A percentile compares a stretch with the other conserved stretches of the same genome.
Evolutionary conservation across 1,139 yeast genomes (phyloP).

Genomic region (Candida labiduridarum): DNA sequence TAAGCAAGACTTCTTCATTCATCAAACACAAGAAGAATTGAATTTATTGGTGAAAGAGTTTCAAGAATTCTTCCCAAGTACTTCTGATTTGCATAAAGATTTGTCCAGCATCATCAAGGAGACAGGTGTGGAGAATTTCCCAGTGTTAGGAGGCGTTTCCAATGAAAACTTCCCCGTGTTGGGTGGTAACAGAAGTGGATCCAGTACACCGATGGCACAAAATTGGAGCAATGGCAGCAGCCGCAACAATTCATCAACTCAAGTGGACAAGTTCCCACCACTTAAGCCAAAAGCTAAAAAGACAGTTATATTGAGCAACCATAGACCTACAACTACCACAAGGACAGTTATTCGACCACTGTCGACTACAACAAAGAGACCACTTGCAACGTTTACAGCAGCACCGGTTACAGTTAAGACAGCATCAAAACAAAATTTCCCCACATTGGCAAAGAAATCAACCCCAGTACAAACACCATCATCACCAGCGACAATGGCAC

Average conservation of each 20-base stretch:
- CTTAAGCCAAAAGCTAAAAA: slow-evolving; percentile 31
- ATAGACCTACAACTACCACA: slow-evolving; percentile 43
- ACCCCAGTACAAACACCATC: slow-evolving; percentile 11
- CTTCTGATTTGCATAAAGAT: slow-evolving; percentile 29
- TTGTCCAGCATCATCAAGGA: slow-evolving; percentile 29
- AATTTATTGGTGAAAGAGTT: slow-evolving; percentile 57
- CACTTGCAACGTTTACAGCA: slow-evolving; percentile 16
- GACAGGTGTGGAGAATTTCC: slow-evolving; percentile 28
- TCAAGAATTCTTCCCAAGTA: slow-evolving; percentile 52
- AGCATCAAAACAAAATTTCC: slow-evolving; percentile 15
- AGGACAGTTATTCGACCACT: slow-evolving; percentile 35
- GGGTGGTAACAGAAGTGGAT: slow-evolving; percentile 27
- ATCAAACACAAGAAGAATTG: slow-evolving; percentile 47
- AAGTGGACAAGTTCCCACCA: slow-evolving; percentile 1
- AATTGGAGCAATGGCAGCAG: neutral
- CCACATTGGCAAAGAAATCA: slow-evolving; percentile 32
- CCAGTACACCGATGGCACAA: neutral
- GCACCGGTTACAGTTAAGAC: slow-evolving; percentile 24
- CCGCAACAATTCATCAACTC: neutral
- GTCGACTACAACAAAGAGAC: slow-evolving; percentile 15
- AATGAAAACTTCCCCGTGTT: slow-evolving; percentile 57
- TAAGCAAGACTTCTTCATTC: slow-evolving; percentile 47
- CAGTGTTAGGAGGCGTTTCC: slow-evolving; percentile 29
- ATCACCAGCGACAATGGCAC: slow-evolving; percentile 4
- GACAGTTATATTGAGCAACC: slow-evolving; percentile 15